Percentiles rank a stretch among this genome's conserved stretches.
phyloP scores from a whole-genome alignment of 176 grass and related monocot genomes.

The Oryza meyeriana region DNA sequence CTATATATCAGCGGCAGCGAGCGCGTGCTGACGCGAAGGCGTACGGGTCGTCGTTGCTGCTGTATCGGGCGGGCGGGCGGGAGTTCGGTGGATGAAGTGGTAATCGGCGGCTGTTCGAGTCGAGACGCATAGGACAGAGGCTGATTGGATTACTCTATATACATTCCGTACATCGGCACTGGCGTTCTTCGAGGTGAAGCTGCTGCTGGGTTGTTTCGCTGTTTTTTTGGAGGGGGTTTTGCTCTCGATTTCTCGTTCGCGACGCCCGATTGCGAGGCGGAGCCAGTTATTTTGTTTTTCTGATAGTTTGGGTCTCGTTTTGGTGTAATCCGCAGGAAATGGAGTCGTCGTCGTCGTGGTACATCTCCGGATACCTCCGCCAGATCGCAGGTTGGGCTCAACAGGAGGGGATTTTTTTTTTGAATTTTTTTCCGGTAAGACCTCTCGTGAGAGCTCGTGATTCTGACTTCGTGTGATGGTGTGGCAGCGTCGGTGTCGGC shows the following conservation, averaged over 20 bases:
- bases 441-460: neutral
- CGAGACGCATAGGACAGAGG: neutral
- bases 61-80: too few species aligned
- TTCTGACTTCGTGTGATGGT: neutral
- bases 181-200: conserved; percentile 50
- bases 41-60: too few species aligned
- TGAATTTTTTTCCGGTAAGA: neutral
- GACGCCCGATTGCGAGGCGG: neutral
- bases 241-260: neutral
- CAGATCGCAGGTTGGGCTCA: conserved; percentile 33
- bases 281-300: neutral
- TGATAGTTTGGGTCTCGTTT: neutral
- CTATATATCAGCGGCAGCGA: neutral
- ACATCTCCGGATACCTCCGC: conserved; percentile 14
- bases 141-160: neutral
- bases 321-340: conserved; percentile 10
- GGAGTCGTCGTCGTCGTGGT: conserved; percentile 23
- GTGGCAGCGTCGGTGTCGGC: conserved; percentile 45
- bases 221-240: neutral
- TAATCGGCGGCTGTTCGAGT: neutral
- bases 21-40: too few species aligned
- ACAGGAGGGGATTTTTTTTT: neutral
- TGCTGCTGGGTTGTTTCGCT: neutral
- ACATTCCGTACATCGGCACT: neutral
- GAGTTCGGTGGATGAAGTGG: too few species aligned